These are phyloP conservation scores for thale cress (Arabidopsis thaliana) DNA, from an alignment of 345 rosid genomes.

Conservation along the genomic window TAIR10.1 NC_003070.9:11424501-11425000, in stretches of 20 bases:
- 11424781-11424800: constrained; percentile 46
- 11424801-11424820: constrained; percentile 43
- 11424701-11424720: constrained; percentile 45
- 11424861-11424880: constrained; percentile 56
- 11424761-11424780: constrained; percentile 54
- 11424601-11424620: constrained; percentile 44
- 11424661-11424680: constrained; percentile 50
- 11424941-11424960: constrained; percentile 44
- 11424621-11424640: constrained; percentile 38
- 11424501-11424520: constrained; percentile 39
- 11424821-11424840: constrained; percentile 44
- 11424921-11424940: constrained; percentile 45
- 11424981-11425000: constrained; percentile 56
- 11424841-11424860: constrained; percentile 55
- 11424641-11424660: constrained; percentile 17
- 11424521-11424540: constrained; percentile 24
- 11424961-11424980: constrained; percentile 54
- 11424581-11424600: constrained; percentile 37
- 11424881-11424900: constrained; percentile 55
- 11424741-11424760: constrained; percentile 46
- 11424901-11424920: constrained; percentile 51
- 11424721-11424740: constrained; percentile 45
- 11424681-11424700: constrained; percentile 49
- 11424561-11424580: constrained; percentile 48
- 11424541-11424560: constrained; percentile 34